These are phyloP conservation scores for Leccinum rimulosum DNA, from an alignment of 768 basidiomycete genomes.

Conservation along the genomic window DNA sequence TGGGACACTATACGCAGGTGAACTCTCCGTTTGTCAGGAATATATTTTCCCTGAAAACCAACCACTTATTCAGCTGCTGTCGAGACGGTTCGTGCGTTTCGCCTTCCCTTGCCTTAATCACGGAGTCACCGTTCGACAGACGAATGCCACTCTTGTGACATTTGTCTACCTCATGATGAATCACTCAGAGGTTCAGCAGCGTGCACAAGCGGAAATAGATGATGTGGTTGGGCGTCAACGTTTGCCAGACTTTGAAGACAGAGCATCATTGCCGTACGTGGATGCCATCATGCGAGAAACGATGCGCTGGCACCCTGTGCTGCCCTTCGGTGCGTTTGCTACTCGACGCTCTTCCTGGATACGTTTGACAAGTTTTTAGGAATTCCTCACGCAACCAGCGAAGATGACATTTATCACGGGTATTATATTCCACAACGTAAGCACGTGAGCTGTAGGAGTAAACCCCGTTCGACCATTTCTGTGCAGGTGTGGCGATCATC, in stretches of 20 bases:
- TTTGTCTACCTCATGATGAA: conserved; percentile 32
- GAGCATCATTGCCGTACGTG: background rate
- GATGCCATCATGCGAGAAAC: background rate
- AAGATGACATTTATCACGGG: background rate
- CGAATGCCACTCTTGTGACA: conserved; percentile 18
- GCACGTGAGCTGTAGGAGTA: background rate
- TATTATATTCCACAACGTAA: background rate
- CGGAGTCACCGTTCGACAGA: conserved; percentile 15
- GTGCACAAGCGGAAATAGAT: background rate
- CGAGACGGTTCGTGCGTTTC: background rate
- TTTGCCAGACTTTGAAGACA: background rate
- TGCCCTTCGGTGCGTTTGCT: background rate
- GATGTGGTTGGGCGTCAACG: background rate
- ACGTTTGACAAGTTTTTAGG: background rate
- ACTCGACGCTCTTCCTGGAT: background rate
- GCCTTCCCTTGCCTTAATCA: background rate
- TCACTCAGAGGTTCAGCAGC: conserved; percentile 19
- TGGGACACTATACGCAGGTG: conserved; percentile 20
- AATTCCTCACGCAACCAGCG: background rate
- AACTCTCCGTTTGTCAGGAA: background rate
- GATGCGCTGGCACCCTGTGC: background rate
- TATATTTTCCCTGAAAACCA: background rate
- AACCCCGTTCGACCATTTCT: background rate
- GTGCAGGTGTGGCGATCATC: background rate
- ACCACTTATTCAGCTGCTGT: background rate